Evolutionary conservation across 495 filamentous ascomycete species (phyloP).

Genomic region (Annulohypoxylon moriforme): DNA sequence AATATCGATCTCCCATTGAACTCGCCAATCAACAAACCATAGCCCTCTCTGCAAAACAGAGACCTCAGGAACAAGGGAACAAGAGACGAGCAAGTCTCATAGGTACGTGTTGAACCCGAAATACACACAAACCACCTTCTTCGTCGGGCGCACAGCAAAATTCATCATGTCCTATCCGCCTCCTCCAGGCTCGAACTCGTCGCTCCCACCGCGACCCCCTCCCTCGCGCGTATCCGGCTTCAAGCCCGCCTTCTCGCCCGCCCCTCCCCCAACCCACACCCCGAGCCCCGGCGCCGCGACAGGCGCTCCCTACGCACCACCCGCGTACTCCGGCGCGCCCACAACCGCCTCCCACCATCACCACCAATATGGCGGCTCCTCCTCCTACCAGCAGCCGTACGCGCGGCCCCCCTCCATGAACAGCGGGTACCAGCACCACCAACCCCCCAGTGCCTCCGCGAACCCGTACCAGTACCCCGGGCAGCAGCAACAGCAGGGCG

Average conservation of each 20-base stretch:
- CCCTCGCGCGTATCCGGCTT: constrained; percentile 69
- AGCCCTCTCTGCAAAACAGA: background rate
- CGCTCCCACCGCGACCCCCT: constrained; percentile 87
- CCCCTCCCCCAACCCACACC: constrained; percentile 48
- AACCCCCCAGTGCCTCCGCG: too few relatives aligned
- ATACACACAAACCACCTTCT: constrained; percentile 31
- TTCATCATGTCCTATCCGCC: constrained; percentile 97
- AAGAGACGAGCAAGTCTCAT: constrained; percentile 50
- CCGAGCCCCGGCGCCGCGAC: constrained; percentile 41
- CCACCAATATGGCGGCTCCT: constrained; percentile 49
- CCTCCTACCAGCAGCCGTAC: constrained; percentile 50
- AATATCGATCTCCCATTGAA: background rate
- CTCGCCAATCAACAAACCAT: background rate
- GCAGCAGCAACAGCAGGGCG: constrained; percentile 55
- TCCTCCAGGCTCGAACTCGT: constrained; percentile 82
- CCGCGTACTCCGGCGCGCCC: constrained; percentile 49
- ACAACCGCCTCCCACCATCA: constrained; percentile 44
- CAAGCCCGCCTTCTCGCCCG: constrained; percentile 67
- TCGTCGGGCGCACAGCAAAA: constrained; percentile 60
- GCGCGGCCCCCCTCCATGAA: constrained; percentile 48
- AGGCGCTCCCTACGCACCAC: constrained; percentile 48
- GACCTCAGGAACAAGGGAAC: background rate
- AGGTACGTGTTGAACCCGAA: constrained; percentile 61
- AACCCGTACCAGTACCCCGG: constrained; percentile 51
- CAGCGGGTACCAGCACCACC: constrained; percentile 46